Base-by-base conservation (phyloP, 352 stramenopile genomes). In the Pythium periplocum region DNA sequence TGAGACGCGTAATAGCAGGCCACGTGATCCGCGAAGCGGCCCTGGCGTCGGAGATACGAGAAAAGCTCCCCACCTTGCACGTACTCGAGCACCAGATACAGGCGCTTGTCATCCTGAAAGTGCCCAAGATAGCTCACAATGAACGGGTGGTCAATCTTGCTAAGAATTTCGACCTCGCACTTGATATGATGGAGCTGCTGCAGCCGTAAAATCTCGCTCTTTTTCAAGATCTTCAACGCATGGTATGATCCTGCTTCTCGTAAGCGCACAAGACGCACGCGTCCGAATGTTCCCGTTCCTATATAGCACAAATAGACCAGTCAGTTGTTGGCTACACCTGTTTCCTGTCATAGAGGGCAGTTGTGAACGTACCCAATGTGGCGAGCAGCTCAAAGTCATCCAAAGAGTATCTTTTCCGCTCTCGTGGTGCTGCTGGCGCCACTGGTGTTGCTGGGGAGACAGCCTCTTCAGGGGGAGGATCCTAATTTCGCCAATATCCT, bases 51-150 rank as follows among this genome's bases (percentile, higher is more conserved):
- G 53, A 98, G 64, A 64, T 96, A 94, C 46, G 88, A 96, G 53
- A 97, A 98, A 2, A 98, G 64, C 59, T 98, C 92, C 33, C 92
- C 92, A 26, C 92, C 92, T 48, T 93, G 83, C 12, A 98, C 88
- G 57, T 95, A 97, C 47, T 98, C 91, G 26, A 98, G 76, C 36
- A 98, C 73, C 32, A 98, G 57, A 63, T 95, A 97, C 0, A 98
- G 66, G 9, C 73, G 73, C 26, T 79, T 79, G 37, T 94, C 87
- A 68, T 98, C 89, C 69, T 97, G 88, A 63, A 97, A 97, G 46
- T 91, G 75, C 11, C 73, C 71, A 12, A 87, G 36, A 47, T 95
- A 87, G 57, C 90, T 93, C 31, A 96, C 83, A 49, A 97, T 94
- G 59, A 96, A 96, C 30, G 88, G 90, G 47, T 97, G 83, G 39